These are phyloP conservation scores for Emydomyces testavorans DNA, from an alignment of 2,329 filamentous ascomycete species.

Conservation along the genomic window DNA sequence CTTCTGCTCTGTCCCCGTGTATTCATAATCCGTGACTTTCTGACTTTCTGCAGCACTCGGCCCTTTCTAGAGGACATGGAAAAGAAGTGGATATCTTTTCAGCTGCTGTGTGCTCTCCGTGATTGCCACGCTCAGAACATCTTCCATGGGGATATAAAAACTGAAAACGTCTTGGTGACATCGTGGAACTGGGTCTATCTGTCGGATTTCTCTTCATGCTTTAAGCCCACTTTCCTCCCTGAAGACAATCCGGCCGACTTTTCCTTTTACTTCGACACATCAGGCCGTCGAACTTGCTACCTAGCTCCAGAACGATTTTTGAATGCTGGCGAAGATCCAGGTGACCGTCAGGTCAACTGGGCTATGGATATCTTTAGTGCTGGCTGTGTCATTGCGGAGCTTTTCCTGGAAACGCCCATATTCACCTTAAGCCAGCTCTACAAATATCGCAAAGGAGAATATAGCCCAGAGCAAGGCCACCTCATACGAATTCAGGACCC, in stretches of 20 bases:
- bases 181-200: conserved; percentile 99
- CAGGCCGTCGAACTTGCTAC: conserved; percentile 83
- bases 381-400: conserved; percentile 90
- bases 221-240: conserved; percentile 85
- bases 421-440: conserved; percentile 95
- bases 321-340: conserved; percentile 53
- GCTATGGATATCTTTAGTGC: conserved; percentile 98
- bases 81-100: conserved; percentile 97
- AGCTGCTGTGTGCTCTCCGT: conserved; percentile 79
- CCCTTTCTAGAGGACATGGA: conserved; percentile 96
- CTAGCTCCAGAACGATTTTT: conserved; percentile 88
- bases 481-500: conserved; percentile 77
- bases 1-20: neutral
- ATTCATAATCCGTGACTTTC: conserved; percentile 5
- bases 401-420: conserved; percentile 91
- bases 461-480: conserved; percentile 71
- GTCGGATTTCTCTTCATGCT: conserved; percentile 90
- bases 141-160: conserved; percentile 97
- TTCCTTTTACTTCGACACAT: conserved; percentile 94
- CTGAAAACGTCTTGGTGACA: conserved; percentile 90
- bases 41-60: conserved; percentile 56
- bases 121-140: conserved; percentile 84
- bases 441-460: conserved; percentile 85
- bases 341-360: conserved; percentile 60
- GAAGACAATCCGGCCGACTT: conserved; percentile 97